Conservation (phyloP, 2,329 filamentous ascomycete species). For the Fusarium sulawesiense region DNA sequence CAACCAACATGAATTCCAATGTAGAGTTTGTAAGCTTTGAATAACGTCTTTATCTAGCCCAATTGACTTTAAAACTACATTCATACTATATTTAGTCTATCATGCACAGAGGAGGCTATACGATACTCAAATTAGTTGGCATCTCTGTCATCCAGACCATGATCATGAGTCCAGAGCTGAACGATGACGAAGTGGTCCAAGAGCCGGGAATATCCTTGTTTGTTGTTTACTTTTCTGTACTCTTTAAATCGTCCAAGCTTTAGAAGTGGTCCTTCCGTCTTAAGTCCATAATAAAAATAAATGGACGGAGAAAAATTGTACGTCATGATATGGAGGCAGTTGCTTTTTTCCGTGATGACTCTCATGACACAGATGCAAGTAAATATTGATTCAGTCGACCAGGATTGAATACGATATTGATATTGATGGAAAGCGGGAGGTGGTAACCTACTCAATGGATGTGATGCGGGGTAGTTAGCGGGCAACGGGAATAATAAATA, state of each 20-base stretch:
- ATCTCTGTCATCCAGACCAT: neutral
- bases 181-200: neutral
- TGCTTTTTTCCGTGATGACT: neutral
- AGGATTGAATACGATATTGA: neutral
- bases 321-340: neutral
- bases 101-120: neutral
- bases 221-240: conserved; percentile 15
- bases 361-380: conserved; percentile 1
- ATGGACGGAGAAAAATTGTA: neutral
- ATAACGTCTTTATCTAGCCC: neutral
- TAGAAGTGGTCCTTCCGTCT: neutral
- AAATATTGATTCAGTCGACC: neutral
- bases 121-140: neutral
- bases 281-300: conserved; percentile 1
- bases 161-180: conserved; percentile 15
- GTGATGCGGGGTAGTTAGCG: conserved; percentile 2
- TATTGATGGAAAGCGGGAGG: neutral
- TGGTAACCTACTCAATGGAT: neutral
- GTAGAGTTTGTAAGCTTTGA: neutral
- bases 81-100: neutral
- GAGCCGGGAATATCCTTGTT: conserved; percentile 22
- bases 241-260: neutral
- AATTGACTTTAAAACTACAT: neutral
- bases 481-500: neutral
- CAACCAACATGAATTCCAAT: conserved; percentile 4